A percentile compares a stretch with the other conserved stretches of the same genome.
Evolutionary conservation across 805 yeast genomes (phyloP).

Genomic region (Pichia deserticola): DNA sequence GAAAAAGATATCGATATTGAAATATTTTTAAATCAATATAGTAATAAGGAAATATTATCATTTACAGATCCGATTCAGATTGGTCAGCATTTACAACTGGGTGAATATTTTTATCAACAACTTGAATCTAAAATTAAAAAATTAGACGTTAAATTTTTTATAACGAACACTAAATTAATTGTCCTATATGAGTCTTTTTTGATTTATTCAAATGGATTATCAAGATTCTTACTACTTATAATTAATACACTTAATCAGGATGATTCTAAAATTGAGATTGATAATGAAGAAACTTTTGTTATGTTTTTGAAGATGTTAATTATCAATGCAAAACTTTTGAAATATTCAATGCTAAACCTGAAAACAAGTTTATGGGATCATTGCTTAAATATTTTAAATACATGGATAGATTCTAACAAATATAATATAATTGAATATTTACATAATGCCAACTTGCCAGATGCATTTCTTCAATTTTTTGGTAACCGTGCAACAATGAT

Average conservation of each 20-base stretch:
- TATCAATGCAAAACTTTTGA: constrained; percentile 16
- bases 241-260: constrained; percentile 11
- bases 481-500: background rate
- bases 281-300: constrained; percentile 6
- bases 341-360: constrained; percentile 11
- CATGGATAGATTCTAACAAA: constrained; percentile 16
- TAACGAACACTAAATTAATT: background rate
- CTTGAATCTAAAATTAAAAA: background rate
- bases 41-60: background rate
- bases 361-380: constrained; percentile 14
- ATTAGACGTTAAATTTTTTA: background rate
- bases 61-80: constrained; percentile 1
- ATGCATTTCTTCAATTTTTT: background rate
- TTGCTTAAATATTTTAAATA: constrained; percentile 8
- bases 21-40: background rate
- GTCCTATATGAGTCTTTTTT: constrained; percentile 16
- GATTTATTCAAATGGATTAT: constrained; percentile 11
- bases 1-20: background rate
- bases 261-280: constrained; percentile 3
- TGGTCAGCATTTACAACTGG: background rate
- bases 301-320: constrained; percentile 18
- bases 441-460: constrained; percentile 5
- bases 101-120: background rate
- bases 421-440: constrained; percentile 8
- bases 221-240: constrained; percentile 14